A percentile compares a stretch with the other conserved stretches of the same genome.
These are phyloP conservation scores for Lecanoromycetidae sp. DNA, from an alignment of 2,329 filamentous ascomycete species.

Conservation along the genomic window DNA sequence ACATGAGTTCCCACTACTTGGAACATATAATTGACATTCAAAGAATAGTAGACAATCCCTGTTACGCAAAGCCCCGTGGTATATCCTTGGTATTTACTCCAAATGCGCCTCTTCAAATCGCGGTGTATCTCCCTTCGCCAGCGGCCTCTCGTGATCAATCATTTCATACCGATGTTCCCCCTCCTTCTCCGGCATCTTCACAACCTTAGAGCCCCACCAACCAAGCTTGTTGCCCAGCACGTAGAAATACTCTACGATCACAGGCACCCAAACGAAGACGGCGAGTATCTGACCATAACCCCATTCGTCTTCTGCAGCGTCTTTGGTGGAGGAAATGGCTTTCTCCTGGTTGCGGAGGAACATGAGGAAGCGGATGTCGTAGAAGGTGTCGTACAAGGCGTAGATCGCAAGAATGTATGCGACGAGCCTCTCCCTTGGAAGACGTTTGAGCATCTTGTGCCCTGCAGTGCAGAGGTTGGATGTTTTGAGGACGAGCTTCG, in stretches of 20 bases:
- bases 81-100: too few species aligned
- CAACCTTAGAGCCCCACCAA: conserved; percentile 5
- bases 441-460: background rate
- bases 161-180: background rate
- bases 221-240: background rate
- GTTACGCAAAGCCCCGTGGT: too few species aligned
- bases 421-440: background rate
- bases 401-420: background rate
- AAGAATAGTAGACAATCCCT: too few species aligned
- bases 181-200: background rate
- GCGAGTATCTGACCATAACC: conserved; percentile 1
- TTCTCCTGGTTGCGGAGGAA: conserved; percentile 1
- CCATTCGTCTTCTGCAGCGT: background rate
- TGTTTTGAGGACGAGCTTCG: background rate
- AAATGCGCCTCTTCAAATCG: too few species aligned
- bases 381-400: background rate
- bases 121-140: background rate
- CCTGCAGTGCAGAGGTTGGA: background rate
- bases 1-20: too few species aligned
- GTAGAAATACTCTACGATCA: conserved; percentile 3
- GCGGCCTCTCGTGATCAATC: background rate
- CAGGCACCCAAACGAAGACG: background rate
- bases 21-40: too few species aligned
- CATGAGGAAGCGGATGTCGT: background rate
- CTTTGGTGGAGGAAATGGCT: background rate